Evolutionary conservation across 2,329 filamentous ascomycete species (phyloP), one percentile per base, ranked within the genome.

Genomic region (Cadophora malorum): DNA sequence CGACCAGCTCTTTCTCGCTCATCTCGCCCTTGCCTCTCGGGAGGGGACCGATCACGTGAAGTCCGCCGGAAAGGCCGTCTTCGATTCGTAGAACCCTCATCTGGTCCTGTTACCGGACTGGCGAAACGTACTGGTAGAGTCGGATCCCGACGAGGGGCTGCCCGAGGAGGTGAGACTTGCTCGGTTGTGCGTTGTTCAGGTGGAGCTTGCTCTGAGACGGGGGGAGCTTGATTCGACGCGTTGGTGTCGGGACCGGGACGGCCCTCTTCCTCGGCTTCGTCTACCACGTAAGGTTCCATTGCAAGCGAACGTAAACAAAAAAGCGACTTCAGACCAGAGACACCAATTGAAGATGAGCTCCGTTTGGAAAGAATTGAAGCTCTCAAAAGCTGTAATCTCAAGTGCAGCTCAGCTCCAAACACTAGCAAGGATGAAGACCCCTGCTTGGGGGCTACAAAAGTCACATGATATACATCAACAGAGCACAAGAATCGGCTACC

Each of bases 41-140:
- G 14, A n/a, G 38, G 35, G 9, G 59, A 16, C 21, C 25, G 23
- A 33, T 62, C 59, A 50, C 59, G 59, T 62, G 59, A 50, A n/a
- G 3, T 28, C 23, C 16, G 25, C 5, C 28, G 41, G 23, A 33
- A n/a, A 14, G 38, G 59, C 3, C 41, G 45, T 28, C 61, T 33
- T 55, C 49, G 61, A 38, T 14, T 50, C 8, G 5, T 25, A 19
- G 47, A 50, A 8, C 31, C 49, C 10, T 63, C 33, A 9, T 6
- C 33, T 7, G 49, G 4, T n/a, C 16, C 49, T 16, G 61, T n/a
- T n/a, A 63, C n/a, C 35, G 61, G 61, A 21, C 61, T 63, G 9
- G 61, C 61, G 23, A 63, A 63, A n/a, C 61, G 61, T n/a, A 63
- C 61, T 23, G 61, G 61, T 28, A 28, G 33, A 28, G 49, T 41